Percentiles rank a stretch among this genome's conserved stretches.
Evolutionary conservation across 371 early-diverging fungal species (phyloP).

Genomic region (Haplosporangium sp.): DNA sequence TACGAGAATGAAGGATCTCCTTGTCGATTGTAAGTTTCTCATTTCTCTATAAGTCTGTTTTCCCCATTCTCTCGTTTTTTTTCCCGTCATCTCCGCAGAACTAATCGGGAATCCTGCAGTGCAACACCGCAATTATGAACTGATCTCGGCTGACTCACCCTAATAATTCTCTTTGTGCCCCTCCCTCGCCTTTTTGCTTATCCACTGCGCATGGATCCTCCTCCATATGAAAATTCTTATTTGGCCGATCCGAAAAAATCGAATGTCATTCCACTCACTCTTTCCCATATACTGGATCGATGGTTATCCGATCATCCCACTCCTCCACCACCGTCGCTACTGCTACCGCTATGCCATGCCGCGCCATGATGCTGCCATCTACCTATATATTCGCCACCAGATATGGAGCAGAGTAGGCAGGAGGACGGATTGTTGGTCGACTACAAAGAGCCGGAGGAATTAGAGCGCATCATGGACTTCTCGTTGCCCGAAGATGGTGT

Average conservation of each 20-base stretch:
- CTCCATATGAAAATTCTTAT: constrained; percentile 2
- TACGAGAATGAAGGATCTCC: constrained; percentile 50
- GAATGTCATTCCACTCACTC: constrained; percentile 1
- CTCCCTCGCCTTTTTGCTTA: neutral
- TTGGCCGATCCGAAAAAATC: constrained; percentile 37
- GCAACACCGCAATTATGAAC: too few species aligned
- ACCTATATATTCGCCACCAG: constrained; percentile 5
- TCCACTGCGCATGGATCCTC: constrained; percentile 31
- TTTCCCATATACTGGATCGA: constrained; percentile 6
- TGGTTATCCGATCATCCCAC: neutral
- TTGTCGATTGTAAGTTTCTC: constrained; percentile 43
- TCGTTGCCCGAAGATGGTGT: constrained; percentile 61
- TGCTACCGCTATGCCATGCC: neutral
- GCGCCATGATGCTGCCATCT: too few species aligned
- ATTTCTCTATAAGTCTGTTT: neutral
- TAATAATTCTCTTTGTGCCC: constrained; percentile 9
- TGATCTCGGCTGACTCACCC: constrained; percentile 33
- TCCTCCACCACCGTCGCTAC: neutral
- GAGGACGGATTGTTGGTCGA: constrained; percentile 60
- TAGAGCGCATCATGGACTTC: constrained; percentile 66
- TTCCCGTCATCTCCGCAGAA: neutral
- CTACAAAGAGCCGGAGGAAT: constrained; percentile 60
- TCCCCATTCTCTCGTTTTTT: constrained; percentile 1
- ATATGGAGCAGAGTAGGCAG: constrained; percentile 61
- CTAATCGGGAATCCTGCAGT: neutral